Percentiles rank a stretch among this genome's conserved stretches.
phyloP scores from a whole-genome alignment of 2,329 filamentous ascomycete species.

The Epichloe glyceriae region DNA sequence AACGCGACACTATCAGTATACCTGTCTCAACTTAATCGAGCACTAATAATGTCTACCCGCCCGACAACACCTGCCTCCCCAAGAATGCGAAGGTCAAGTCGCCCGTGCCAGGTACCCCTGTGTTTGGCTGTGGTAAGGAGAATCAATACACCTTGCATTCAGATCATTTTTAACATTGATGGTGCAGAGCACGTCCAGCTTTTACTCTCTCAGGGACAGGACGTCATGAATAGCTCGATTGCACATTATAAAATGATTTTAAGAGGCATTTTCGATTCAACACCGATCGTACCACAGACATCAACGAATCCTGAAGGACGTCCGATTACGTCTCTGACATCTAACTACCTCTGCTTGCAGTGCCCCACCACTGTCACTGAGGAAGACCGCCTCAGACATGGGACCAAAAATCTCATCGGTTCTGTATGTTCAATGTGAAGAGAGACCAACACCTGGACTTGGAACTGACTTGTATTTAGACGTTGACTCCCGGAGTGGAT shows the following conservation, averaged over 20 bases:
- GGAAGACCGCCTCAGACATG: slow-evolving; percentile 54
- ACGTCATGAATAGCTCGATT: slow-evolving; percentile 55
- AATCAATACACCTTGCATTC: not conserved
- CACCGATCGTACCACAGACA: slow-evolving; percentile 51
- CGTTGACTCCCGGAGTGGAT: slow-evolving; percentile 63
- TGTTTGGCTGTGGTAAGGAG: slow-evolving; percentile 50
- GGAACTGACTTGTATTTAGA: slow-evolving; percentile 35
- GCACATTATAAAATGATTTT: slow-evolving; percentile 61
- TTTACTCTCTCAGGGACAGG: slow-evolving; percentile 47
- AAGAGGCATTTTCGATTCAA: slow-evolving; percentile 55
- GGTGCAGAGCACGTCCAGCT: slow-evolving; percentile 56
- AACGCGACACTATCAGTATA: not conserved
- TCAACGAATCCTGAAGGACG: slow-evolving; percentile 44
- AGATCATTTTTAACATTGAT: not conserved
- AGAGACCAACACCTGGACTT: not conserved
- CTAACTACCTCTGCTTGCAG: slow-evolving; percentile 61
- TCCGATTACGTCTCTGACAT: slow-evolving; percentile 47
- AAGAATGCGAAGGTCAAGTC: slow-evolving; percentile 48
- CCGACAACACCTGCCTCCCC: slow-evolving; percentile 39
- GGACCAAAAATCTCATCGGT: slow-evolving; percentile 57
- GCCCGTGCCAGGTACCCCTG: slow-evolving; percentile 42
- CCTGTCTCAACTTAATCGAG: not conserved
- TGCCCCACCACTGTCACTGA: slow-evolving; percentile 57
- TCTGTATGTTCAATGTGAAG: slow-evolving; percentile 43
- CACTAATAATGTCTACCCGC: slow-evolving; percentile 28